phyloP scores from a whole-genome alignment of 768 basidiomycete genomes.

The Lentinula boryana region DNA sequence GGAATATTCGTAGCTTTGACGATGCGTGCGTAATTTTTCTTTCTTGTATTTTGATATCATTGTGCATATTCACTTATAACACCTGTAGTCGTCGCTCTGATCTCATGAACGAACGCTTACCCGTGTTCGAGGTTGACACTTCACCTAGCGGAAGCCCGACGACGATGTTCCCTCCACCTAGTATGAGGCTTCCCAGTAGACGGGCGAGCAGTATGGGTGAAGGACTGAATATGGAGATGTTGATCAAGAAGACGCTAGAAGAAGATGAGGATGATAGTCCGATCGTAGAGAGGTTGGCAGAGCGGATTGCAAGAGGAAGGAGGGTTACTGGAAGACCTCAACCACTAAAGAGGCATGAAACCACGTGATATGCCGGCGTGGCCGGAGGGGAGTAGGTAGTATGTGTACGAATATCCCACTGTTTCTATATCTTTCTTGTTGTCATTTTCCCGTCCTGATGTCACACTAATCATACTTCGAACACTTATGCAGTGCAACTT shows the following conservation, averaged over 20 bases:
- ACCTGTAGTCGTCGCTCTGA: conserved; percentile 62
- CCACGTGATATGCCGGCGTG: conserved; percentile 20
- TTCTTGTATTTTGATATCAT: background rate
- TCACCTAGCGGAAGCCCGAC: conserved; percentile 10
- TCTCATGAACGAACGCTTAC: conserved; percentile 69
- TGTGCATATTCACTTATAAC: background rate
- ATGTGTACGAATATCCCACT: background rate
- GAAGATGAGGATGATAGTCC: conserved; percentile 50
- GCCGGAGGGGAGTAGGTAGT: background rate
- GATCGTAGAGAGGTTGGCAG: conserved; percentile 56
- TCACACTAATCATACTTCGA: background rate
- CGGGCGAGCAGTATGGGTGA: conserved; percentile 33
- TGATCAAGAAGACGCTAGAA: conserved; percentile 57
- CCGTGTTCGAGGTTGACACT: conserved; percentile 36
- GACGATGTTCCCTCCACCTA: conserved; percentile 54
- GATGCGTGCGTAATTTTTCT: conserved; percentile 53
- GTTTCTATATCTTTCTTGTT: background rate
- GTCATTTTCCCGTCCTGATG: background rate
- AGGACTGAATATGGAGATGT: conserved; percentile 52
- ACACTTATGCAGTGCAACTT: too few species aligned
- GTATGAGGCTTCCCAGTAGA: conserved; percentile 40
- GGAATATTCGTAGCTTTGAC: conserved; percentile 64
- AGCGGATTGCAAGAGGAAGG: conserved; percentile 51
- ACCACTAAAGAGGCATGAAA: conserved; percentile 62
- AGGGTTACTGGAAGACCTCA: conserved; percentile 37